A percentile compares a stretch with the other conserved stretches of the same genome.
phyloP scores from a whole-genome alignment of 306 rosid genomes.

The Dalbergia cochinchinensis region DNA sequence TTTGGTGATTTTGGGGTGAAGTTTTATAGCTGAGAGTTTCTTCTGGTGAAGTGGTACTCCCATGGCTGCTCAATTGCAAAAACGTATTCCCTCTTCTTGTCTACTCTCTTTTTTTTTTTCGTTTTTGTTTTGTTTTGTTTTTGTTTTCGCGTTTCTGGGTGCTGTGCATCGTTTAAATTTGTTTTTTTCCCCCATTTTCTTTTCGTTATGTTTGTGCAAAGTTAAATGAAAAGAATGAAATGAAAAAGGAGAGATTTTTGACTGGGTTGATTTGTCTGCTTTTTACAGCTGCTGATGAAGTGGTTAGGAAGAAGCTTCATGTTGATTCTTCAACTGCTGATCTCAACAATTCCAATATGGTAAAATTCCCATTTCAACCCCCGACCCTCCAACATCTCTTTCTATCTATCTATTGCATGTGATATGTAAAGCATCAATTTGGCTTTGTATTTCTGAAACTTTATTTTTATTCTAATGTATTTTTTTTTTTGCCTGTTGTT shows the following conservation, averaged over 20 bases:
- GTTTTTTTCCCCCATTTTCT: not conserved
- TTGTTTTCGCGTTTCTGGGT: not conserved
- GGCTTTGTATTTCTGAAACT: slow-evolving; percentile 26
- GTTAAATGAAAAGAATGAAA: not conserved
- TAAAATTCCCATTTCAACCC: slow-evolving; percentile 32
- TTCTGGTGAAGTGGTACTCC: slow-evolving; percentile 42
- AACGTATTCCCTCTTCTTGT: slow-evolving; percentile 38
- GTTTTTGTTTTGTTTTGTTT: not conserved
- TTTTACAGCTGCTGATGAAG: slow-evolving; percentile 58
- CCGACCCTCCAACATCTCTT: not conserved
- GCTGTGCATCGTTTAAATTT: slow-evolving; percentile 15
- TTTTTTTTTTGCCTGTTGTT: not conserved
- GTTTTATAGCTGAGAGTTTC: slow-evolving; percentile 30
- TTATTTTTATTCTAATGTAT: not conserved
- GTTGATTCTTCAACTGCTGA: slow-evolving; percentile 54
- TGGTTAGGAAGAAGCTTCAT: slow-evolving; percentile 50
- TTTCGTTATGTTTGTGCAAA: not conserved
- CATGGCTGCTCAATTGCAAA: slow-evolving; percentile 59
- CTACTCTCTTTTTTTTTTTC: slow-evolving; percentile 14
- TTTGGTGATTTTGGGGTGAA: slow-evolving; percentile 23
- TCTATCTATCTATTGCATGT: slow-evolving; percentile 35
- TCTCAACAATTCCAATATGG: slow-evolving; percentile 53
- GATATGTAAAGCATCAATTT: not conserved
- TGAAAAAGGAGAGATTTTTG: not conserved
- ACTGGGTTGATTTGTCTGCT: slow-evolving; percentile 40